These are phyloP conservation scores for Stephania yunnanensis DNA, from an alignment of 164 flowering plant species.

Conservation along the genomic window DNA sequence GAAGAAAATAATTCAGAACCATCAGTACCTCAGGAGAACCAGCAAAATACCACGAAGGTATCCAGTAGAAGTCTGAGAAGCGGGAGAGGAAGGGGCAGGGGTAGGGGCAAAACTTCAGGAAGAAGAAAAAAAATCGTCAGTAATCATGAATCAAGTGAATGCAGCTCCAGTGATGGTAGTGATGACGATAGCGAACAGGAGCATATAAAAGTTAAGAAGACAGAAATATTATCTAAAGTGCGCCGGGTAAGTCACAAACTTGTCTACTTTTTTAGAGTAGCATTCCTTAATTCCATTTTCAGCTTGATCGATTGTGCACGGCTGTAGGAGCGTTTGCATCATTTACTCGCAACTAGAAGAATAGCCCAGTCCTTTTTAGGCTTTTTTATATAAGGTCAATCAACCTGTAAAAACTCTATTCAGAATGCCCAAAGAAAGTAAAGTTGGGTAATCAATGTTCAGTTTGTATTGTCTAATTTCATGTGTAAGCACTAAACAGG, in stretches of 20 bases:
- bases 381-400: not conserved
- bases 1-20: constrained; percentile 11
- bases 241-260: constrained; percentile 48
- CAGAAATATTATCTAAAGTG: constrained; percentile 22
- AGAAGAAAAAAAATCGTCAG: constrained; percentile 25
- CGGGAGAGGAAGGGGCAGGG: constrained; percentile 35
- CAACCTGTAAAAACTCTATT: not conserved
- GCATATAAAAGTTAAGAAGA: constrained; percentile 15
- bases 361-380: not conserved
- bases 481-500: not conserved
- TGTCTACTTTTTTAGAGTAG: not conserved
- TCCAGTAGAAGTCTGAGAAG: constrained; percentile 15
- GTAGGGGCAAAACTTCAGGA: constrained; percentile 21
- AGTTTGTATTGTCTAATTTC: not conserved
- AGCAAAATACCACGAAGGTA: constrained; percentile 10
- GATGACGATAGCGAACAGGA: constrained; percentile 21
- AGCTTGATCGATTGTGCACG: not conserved
- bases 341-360: not conserved
- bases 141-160: constrained; percentile 23
- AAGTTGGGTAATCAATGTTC: not conserved
- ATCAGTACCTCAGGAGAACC: constrained; percentile 6
- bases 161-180: constrained; percentile 28
- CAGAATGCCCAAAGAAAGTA: not conserved
- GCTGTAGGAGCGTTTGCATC: too few relatives aligned
- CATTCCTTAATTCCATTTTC: not conserved